Evolutionary conservation across 2,329 filamentous ascomycete genomes (phyloP), one percentile per base, ranked within the genome.

Genomic region (Epichloe sibirici): DNA sequence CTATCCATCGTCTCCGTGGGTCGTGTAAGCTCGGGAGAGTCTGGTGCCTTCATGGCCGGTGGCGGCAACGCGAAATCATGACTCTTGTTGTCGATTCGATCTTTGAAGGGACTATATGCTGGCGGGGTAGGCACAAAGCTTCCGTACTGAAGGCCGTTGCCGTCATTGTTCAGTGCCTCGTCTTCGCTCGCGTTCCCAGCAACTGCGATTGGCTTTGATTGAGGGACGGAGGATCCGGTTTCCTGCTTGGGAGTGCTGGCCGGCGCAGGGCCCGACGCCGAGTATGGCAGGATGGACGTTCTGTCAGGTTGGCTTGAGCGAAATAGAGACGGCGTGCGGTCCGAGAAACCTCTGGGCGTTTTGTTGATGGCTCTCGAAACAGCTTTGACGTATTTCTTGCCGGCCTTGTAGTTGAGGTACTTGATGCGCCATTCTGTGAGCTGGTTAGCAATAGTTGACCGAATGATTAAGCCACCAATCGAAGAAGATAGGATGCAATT

Each of bases 381-480:
- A 53, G 82, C 83, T 69, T 96, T 97, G 68, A 97, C 77, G 65
- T 90, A 85, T 72, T 96, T 96, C 72, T 97, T 97, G 55, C 90
- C 91, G 53, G 83, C 83, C 77, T 95, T 95, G 76, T 97, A 97
- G 70, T 96, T 82, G 61, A 97, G 78, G 68, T 96, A 97, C 69
- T 95, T 95, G 67, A 84, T 79, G 63, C 87, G 82, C 91, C 91
- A 97, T 79, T 97, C 81, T 84, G 59, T 31, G 13, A 48, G 25
- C 15, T 13, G 40, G 54, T 57, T 23, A 57, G 55, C 34, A 28
- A 31, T 15, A 8, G 31, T 28, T 34, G 6, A 25, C 35, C 23
- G 3, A 38, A 23, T 25, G 34, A 23, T 23, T 2, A 23, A 23
- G 23, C 23, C 23, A 23, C 23, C 23, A 23, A 23, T 23, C 3